Evolutionary conservation across 306 rosid species (phyloP), one percentile per base, ranked within the genome.

Genomic region (Ziziphus jujuba): DNA sequence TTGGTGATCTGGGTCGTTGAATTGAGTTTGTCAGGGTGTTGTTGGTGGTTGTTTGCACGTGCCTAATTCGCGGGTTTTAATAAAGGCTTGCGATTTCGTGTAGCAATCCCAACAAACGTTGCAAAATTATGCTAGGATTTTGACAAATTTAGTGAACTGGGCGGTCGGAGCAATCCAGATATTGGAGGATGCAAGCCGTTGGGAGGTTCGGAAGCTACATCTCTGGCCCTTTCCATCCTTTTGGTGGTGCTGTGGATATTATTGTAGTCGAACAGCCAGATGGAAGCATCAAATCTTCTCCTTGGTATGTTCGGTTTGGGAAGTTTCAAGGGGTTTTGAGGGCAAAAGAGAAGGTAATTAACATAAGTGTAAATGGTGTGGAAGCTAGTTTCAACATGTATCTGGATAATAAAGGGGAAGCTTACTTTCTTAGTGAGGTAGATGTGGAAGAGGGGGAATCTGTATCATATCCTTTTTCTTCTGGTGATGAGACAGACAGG

Each of bases 161-260:
- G 49, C 56, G 38, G 40, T 60, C 40, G 67, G 63, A 48, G 66
- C 60, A 35, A 70, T 60, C 61, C 49, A 44, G 62, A 43, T 47
- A 59, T 40, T 34, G 48, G 77, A 87, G 77, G 81, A 95, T 95
- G 99, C 81, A 87, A 58, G 89, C 95, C 64, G 97, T 92, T 56
- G 92, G 83, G 78, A 79, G 97, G 77, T 67, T 95, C 57, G 97
- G 98, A 2, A 91, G 86, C 7, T 86, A 84, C 85, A 81, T 88
- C 19, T 85, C 96, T 9, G 96, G 83, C 4, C 89, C 99, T 4
- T 89, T 95, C 61, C 99, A 87, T 69, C 96, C 99, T 0, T 87
- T 93, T 73, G 99, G 99, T 11, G 99, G 99, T 62, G 97, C 97
- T 63, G 96, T 95, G 15, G 99, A 95, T 67, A 88, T 95, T 24